A percentile compares a stretch with the other conserved stretches of the same genome.
These are phyloP conservation scores for Saturnispora bothae DNA, from an alignment of 805 yeast species.

Conservation along the genomic window DNA sequence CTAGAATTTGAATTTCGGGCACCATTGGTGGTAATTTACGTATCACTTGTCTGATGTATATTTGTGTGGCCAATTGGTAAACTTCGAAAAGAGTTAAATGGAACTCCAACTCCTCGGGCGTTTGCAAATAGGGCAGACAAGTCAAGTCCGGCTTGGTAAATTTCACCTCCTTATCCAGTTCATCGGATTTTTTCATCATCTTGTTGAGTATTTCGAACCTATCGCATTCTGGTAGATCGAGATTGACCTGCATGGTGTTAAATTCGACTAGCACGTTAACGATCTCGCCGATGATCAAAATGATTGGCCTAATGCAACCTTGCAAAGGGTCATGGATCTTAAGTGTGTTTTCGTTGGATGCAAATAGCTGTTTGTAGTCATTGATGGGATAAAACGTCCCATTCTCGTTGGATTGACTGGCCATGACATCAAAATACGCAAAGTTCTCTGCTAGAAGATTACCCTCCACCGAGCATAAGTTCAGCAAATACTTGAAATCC, in stretches of 20 bases:
- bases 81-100: slow-evolving; percentile 29
- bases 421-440: slow-evolving; percentile 32
- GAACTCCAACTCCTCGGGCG: slow-evolving; percentile 18
- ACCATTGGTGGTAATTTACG: slow-evolving; percentile 20
- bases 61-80: slow-evolving; percentile 22
- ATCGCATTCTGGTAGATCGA: slow-evolving; percentile 17
- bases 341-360: slow-evolving; percentile 9
- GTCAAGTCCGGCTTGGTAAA: slow-evolving; percentile 16
- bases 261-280: slow-evolving; percentile 23
- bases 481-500: slow-evolving; percentile 21
- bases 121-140: slow-evolving; percentile 13
- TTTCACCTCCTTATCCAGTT: slow-evolving; percentile 13
- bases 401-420: slow-evolving; percentile 27
- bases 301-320: slow-evolving; percentile 32
- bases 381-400: slow-evolving; percentile 30
- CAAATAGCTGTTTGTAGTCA: slow-evolving; percentile 25
- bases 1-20: slow-evolving; percentile 19
- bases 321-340: slow-evolving; percentile 30
- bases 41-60: slow-evolving; percentile 19
- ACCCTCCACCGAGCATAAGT: slow-evolving; percentile 27
- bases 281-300: slow-evolving; percentile 29
- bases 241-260: slow-evolving; percentile 14
- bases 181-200: slow-evolving; percentile 14
- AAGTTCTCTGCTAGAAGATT: slow-evolving; percentile 28
- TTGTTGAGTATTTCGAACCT: slow-evolving; percentile 13